Evolutionary conservation across 768 basidiomycete genomes (phyloP).

Genomic region (Auricularia cornea): DNA sequence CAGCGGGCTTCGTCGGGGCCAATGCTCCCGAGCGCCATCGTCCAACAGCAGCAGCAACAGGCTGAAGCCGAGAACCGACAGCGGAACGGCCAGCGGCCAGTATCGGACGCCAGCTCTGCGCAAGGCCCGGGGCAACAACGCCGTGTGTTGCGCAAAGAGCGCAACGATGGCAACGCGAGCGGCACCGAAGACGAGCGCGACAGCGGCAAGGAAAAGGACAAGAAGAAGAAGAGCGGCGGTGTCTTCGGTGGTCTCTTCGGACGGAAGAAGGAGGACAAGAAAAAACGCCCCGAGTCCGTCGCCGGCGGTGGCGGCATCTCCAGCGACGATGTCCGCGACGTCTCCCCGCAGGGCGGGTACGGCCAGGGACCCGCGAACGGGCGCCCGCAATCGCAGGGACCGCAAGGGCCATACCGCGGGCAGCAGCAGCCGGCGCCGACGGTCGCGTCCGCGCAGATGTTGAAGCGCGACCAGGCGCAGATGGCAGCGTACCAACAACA

Average conservation of each 20-base stretch:
- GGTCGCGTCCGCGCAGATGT: constrained; percentile 55
- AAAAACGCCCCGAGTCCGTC: constrained; percentile 36
- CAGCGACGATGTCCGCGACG: constrained; percentile 14
- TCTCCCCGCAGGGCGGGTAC: not conserved
- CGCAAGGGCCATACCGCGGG: constrained; percentile 24
- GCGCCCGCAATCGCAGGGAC: constrained; percentile 47
- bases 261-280: constrained; percentile 55
- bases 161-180: constrained; percentile 15
- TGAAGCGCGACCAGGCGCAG: constrained; percentile 83
- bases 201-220: constrained; percentile 46
- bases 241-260: constrained; percentile 64
- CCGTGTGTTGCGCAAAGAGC: constrained; percentile 38
- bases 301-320: constrained; percentile 38
- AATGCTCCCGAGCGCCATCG: constrained; percentile 30
- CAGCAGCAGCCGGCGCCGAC: constrained; percentile 27
- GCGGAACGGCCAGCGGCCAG: constrained; percentile 44
- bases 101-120: constrained; percentile 29
- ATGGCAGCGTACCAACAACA: constrained; percentile 75
- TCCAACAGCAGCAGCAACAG: constrained; percentile 22
- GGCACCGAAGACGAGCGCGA: constrained; percentile 32
- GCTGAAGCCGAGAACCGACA: constrained; percentile 20
- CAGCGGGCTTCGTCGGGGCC: constrained; percentile 17
- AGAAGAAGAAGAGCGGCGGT: constrained; percentile 36
- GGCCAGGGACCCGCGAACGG: constrained; percentile 24
- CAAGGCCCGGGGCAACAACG: constrained; percentile 4